Evolutionary conservation across 2,329 filamentous ascomycete genomes (phyloP).

Genomic region (Beauveria bassiana): DNA sequence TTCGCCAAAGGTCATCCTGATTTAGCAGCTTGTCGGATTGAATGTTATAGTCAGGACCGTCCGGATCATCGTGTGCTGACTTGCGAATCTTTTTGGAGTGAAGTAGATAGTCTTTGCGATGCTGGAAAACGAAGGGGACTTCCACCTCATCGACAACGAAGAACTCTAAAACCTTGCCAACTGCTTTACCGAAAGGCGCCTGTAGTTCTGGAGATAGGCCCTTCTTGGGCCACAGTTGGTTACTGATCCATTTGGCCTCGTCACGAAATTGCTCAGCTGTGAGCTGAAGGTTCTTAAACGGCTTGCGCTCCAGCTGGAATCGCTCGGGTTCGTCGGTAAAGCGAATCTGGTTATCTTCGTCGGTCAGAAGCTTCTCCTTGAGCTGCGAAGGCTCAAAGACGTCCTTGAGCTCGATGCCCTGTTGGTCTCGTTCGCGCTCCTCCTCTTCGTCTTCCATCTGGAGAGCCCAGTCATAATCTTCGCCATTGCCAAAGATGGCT

Average conservation of each 20-base stretch:
- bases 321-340: slow-evolving; percentile 86
- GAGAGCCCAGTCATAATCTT: slow-evolving; percentile 92
- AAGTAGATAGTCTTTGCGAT: slow-evolving; percentile 95
- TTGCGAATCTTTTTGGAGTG: slow-evolving; percentile 67
- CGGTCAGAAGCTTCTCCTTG: slow-evolving; percentile 87
- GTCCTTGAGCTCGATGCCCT: slow-evolving; percentile 87
- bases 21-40: slow-evolving; percentile 81
- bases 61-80: slow-evolving; percentile 55
- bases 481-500: slow-evolving; percentile 89
- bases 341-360: slow-evolving; percentile 88
- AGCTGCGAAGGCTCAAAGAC: slow-evolving; percentile 97
- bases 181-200: slow-evolving; percentile 76
- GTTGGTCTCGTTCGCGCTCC: slow-evolving; percentile 68
- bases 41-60: slow-evolving; percentile 65
- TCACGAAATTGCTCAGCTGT: slow-evolving; percentile 81
- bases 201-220: slow-evolving; percentile 63
- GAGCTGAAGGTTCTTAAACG: slow-evolving; percentile 76
- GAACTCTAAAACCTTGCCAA: slow-evolving; percentile 89
- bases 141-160: slow-evolving; percentile 92
- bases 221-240: slow-evolving; percentile 84
- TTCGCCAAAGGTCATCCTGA: slow-evolving; percentile 90
- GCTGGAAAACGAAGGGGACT: slow-evolving; percentile 95
- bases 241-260: slow-evolving; percentile 86
- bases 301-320: slow-evolving; percentile 83
- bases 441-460: slow-evolving; percentile 83